phyloP scores from a whole-genome alignment of 2,329 filamentous ascomycete species.

The Chaetomium sp. region DNA sequence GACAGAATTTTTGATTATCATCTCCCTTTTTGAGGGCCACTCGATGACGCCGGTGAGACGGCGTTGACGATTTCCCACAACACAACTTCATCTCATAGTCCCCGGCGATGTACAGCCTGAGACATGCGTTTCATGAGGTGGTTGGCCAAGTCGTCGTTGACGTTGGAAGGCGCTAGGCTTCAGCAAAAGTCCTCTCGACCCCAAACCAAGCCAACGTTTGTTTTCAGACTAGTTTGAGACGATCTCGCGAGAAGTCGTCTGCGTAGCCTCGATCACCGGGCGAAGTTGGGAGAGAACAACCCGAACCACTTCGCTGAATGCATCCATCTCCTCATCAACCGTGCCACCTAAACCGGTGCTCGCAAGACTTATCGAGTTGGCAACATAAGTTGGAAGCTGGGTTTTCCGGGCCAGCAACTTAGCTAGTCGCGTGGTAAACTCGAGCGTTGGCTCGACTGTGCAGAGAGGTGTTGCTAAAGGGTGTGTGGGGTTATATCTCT shows the following conservation, averaged over 20 bases:
- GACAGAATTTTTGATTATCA: no score
- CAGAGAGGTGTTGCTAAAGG: constrained; percentile 75
- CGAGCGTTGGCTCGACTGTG: constrained; percentile 65
- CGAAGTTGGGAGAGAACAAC: constrained; percentile 55
- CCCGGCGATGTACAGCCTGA: no score
- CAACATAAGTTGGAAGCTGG: constrained; percentile 76
- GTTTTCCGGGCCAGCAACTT: constrained; percentile 73
- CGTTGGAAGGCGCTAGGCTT: neutral
- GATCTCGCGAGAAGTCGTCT: constrained; percentile 19
- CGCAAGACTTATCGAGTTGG: constrained; percentile 75
- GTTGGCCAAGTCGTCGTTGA: neutral
- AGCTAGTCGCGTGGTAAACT: constrained; percentile 80
- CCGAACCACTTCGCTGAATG: constrained; percentile 67
- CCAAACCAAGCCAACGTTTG: no score
- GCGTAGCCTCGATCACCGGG: constrained; percentile 23
- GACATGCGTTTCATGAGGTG: no score
- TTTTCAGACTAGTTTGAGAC: neutral
- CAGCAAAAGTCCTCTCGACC: no score
- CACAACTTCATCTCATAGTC: no score
- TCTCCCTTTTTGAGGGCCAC: no score
- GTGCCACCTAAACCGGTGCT: constrained; percentile 69
- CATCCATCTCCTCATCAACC: constrained; percentile 91
- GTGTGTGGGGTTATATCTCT: constrained; percentile 51
- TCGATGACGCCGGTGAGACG: no score
- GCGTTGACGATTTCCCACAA: no score